A percentile compares a stretch with the other conserved stretches of the same genome.
These are phyloP conservation scores for Russula emetica DNA, from an alignment of 768 basidiomycete genomes.

Conservation along the genomic window DNA sequence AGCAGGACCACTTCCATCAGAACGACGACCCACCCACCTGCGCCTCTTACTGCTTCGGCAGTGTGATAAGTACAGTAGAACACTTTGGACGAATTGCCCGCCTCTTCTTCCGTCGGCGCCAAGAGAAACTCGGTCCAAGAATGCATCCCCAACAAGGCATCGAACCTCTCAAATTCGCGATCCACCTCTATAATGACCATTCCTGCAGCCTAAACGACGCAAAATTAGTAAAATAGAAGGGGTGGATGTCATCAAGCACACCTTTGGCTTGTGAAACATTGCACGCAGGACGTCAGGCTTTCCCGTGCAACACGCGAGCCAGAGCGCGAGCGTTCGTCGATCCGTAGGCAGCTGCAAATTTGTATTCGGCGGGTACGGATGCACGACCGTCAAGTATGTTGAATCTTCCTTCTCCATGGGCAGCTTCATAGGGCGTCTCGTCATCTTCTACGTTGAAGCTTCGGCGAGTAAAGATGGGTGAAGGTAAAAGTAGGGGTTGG, in stretches of 20 bases:
- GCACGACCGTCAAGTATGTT: conserved; percentile 41
- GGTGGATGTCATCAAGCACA: conserved; percentile 30
- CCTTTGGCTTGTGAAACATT: conserved; percentile 44
- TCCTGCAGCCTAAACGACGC: conserved; percentile 35
- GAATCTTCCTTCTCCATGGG: conserved; percentile 42
- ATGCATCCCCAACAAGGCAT: conserved; percentile 41
- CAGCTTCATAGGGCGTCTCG: not conserved
- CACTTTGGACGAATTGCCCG: conserved; percentile 33
- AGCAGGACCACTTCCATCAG: too few relatives aligned
- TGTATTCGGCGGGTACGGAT: conserved; percentile 42
- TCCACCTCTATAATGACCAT: conserved; percentile 45
- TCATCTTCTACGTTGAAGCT: not conserved
- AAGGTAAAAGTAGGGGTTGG: not conserved
- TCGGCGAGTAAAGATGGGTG: not conserved
- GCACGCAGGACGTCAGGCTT: conserved; percentile 35
- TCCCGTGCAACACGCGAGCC: conserved; percentile 43
- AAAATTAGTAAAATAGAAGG: not conserved
- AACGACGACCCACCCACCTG: conserved; percentile 35
- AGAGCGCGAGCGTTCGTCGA: conserved; percentile 38
- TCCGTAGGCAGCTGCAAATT: conserved; percentile 42
- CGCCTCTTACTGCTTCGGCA: conserved; percentile 41
- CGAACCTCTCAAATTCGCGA: conserved; percentile 34
- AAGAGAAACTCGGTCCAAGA: conserved; percentile 42
- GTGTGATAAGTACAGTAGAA: conserved; percentile 41
- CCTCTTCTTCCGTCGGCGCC: conserved; percentile 34